A percentile compares a stretch with the other conserved stretches of the same genome.
Evolutionary conservation across 345 rosid species (phyloP).

Genomic region (Anacardium occidentale): DNA sequence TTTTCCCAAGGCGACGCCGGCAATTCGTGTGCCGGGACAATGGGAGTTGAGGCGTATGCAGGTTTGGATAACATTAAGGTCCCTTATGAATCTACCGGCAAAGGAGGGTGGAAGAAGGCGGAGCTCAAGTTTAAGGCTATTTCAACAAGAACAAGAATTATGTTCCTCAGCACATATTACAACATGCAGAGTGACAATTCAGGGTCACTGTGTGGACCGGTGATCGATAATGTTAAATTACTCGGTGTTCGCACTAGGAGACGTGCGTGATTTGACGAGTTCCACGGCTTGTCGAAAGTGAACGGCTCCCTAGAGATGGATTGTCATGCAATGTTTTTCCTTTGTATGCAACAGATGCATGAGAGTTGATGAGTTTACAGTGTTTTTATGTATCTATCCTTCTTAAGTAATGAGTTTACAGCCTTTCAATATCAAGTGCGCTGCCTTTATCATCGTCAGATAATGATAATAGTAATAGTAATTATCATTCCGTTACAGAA

Average conservation of each 20-base stretch:
- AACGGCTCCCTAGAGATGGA: background rate
- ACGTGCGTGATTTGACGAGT: background rate
- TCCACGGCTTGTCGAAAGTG: too few relatives aligned
- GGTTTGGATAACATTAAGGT: slow-evolving; percentile 36
- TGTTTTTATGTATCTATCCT: background rate
- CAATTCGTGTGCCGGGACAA: slow-evolving; percentile 71
- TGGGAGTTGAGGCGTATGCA: slow-evolving; percentile 79
- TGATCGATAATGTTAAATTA: slow-evolving; percentile 43
- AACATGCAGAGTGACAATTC: slow-evolving; percentile 40
- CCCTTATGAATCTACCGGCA: slow-evolving; percentile 43
- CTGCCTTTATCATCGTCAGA: too few relatives aligned
- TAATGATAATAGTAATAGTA: too few relatives aligned
- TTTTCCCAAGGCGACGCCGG: slow-evolving; percentile 71
- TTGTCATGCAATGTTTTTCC: background rate
- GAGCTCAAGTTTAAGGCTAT: slow-evolving; percentile 35
- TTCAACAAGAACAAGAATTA: slow-evolving; percentile 32
- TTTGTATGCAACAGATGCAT: background rate
- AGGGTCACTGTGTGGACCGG: slow-evolving; percentile 53
- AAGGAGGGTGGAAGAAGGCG: slow-evolving; percentile 45
- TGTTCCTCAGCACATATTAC: slow-evolving; percentile 46
- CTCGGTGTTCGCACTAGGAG: slow-evolving; percentile 22
- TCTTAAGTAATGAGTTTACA: too few relatives aligned
- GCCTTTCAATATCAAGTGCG: too few relatives aligned
- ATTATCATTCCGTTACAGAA: background rate
- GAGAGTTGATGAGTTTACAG: background rate